These are phyloP conservation scores for Schizophyllum amplum DNA, from an alignment of 1,284 basidiomycete genomes.

Conservation along the genomic window DNA sequence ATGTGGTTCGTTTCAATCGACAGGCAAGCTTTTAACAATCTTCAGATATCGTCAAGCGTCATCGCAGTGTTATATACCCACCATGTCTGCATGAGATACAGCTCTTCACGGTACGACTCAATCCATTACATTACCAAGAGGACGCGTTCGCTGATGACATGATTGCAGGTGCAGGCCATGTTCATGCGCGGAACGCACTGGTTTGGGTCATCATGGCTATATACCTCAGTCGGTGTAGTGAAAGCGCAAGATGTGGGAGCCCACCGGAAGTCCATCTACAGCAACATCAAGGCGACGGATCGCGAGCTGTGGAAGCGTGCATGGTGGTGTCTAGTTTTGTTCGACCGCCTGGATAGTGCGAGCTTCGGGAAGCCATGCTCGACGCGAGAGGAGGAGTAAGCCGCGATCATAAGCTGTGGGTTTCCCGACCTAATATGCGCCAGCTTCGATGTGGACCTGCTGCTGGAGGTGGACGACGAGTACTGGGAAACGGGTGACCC, in stretches of 20 bases:
- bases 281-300: conserved; percentile 35
- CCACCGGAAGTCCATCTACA: conserved; percentile 50
- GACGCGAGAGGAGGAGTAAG: conserved; percentile 74
- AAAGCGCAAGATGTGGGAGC: conserved; percentile 66
- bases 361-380: conserved; percentile 65
- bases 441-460: conserved; percentile 74
- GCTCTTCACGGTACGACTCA: conserved; percentile 38
- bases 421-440: conserved; percentile 5
- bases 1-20: conserved; percentile 11
- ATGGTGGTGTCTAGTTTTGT: conserved; percentile 63
- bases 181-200: conserved; percentile 47
- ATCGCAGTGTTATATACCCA: conserved; percentile 51
- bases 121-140: not conserved
- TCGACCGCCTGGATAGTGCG: conserved; percentile 58
- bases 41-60: conserved; percentile 42
- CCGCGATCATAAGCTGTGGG: conserved; percentile 9
- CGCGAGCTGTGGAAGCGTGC: conserved; percentile 75
- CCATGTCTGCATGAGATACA: conserved; percentile 74
- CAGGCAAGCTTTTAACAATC: not conserved
- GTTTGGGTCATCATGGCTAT: conserved; percentile 56
- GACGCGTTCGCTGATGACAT: conserved; percentile 1
- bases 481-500: conserved; percentile 61
- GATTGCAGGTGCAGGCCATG: conserved; percentile 33
- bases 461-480: conserved; percentile 81
- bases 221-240: conserved; percentile 60